phyloP scores from a whole-genome alignment of 2,329 filamentous ascomycete genomes.

The Trichoderma citrinoviride region DNA sequence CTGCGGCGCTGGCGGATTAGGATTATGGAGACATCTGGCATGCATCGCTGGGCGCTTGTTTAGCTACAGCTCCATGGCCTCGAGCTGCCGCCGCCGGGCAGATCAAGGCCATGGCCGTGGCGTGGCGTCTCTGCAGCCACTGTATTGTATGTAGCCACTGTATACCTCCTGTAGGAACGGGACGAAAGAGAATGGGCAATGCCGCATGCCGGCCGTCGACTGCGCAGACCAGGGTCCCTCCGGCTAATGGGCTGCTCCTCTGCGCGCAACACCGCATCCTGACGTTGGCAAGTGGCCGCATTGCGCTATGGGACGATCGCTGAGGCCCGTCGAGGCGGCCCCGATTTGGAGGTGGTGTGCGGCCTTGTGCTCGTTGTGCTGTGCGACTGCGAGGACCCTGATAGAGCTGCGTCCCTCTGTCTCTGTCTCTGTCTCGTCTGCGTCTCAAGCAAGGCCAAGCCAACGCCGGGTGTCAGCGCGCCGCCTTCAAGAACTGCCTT shows the following conservation, averaged over 20 bases:
- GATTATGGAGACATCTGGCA: constrained; percentile 21
- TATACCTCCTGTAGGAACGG: neutral
- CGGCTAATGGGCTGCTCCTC: constrained; percentile 11
- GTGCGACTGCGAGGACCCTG: no score
- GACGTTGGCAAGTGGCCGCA: constrained; percentile 10
- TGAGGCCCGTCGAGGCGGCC: neutral
- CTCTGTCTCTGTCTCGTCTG: neutral
- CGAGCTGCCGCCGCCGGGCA: constrained; percentile 10
- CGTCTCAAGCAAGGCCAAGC: neutral
- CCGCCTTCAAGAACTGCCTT: neutral
- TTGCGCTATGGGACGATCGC: constrained; percentile 21
- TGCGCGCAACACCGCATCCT: constrained; percentile 12
- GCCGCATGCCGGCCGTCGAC: neutral
- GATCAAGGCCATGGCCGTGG: constrained; percentile 8
- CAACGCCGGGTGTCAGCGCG: constrained; percentile 2
- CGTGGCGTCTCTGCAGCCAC: constrained; percentile 5
- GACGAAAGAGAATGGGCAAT: neutral
- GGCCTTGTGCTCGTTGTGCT: neutral
- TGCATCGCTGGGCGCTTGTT: constrained; percentile 18
- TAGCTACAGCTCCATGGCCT: constrained; percentile 6
- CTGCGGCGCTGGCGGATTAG: constrained; percentile 17
- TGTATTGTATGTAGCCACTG: neutral
- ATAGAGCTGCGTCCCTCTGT: no score
- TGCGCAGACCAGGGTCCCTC: constrained; percentile 6
- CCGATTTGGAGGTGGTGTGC: constrained; percentile 19